Evolutionary conservation across 805 yeast species (phyloP).

Genomic region (Teunomyces kruisii): DNA sequence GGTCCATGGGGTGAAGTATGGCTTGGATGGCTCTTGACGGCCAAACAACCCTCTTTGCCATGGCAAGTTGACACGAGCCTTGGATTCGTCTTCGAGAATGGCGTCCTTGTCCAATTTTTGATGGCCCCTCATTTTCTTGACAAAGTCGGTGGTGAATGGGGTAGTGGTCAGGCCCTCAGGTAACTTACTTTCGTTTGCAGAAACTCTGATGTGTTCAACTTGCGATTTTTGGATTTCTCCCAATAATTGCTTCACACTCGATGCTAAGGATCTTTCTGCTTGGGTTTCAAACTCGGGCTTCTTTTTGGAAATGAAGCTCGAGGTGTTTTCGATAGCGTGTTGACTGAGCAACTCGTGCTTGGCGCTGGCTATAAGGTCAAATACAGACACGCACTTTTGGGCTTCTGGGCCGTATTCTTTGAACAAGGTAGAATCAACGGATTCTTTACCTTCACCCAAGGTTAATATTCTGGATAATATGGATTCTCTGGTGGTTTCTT

Average conservation of each 20-base stretch:
- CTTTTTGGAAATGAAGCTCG: slow-evolving; percentile 31
- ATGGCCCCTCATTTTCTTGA: slow-evolving; percentile 30
- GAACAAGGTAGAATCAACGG: slow-evolving; percentile 16
- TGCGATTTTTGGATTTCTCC: slow-evolving; percentile 36
- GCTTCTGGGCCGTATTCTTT: slow-evolving; percentile 24
- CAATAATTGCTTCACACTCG: slow-evolving; percentile 34
- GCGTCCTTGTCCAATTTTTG: slow-evolving; percentile 43
- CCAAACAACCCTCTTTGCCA: slow-evolving; percentile 83
- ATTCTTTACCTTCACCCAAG: slow-evolving; percentile 24
- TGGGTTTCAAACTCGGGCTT: slow-evolving; percentile 32
- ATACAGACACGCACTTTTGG: slow-evolving; percentile 34
- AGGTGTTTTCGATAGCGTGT: slow-evolving; percentile 18
- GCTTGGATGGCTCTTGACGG: slow-evolving; percentile 69
- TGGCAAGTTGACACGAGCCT: slow-evolving; percentile 59
- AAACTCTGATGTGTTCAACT: slow-evolving; percentile 31
- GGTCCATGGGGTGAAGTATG: slow-evolving; percentile 95
- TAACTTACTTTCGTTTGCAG: slow-evolving; percentile 25
- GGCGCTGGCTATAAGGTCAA: slow-evolving; percentile 26
- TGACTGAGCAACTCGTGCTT: slow-evolving; percentile 23
- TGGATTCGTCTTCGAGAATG: slow-evolving; percentile 49
- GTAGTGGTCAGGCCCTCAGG: slow-evolving; percentile 25
- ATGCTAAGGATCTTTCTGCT: slow-evolving; percentile 31
- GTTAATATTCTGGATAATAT: slow-evolving; percentile 46
- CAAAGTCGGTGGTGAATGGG: slow-evolving; percentile 30
- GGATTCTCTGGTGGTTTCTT: slow-evolving; percentile 45